Percentiles rank a stretch among this genome's conserved stretches.
Evolutionary conservation across 495 filamentous ascomycete genomes (phyloP).

Genomic region (Chaetomium fimeti): DNA sequence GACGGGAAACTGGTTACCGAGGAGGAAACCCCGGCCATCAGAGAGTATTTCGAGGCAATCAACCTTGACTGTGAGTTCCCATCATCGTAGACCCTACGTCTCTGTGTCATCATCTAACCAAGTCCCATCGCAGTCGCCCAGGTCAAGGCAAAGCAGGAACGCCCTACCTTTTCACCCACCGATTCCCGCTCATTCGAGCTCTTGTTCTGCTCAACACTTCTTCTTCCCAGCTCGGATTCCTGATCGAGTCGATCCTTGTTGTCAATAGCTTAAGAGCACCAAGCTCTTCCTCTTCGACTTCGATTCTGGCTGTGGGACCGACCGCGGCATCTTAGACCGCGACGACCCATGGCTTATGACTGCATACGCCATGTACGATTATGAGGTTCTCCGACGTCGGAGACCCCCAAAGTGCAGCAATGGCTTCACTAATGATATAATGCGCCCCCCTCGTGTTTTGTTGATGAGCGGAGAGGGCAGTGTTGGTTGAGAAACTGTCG

Average conservation of each 20-base stretch:
- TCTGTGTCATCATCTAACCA: neutral
- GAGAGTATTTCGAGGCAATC: slow-evolving; percentile 62
- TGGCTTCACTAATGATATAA: slow-evolving; percentile 19
- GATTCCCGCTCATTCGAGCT: slow-evolving; percentile 69
- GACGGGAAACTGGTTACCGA: slow-evolving; percentile 57
- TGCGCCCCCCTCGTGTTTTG: neutral
- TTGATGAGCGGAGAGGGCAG: neutral
- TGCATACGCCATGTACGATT: slow-evolving; percentile 17
- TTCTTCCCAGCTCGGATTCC: slow-evolving; percentile 44
- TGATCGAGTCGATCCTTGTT: neutral
- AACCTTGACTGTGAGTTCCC: slow-evolving; percentile 57
- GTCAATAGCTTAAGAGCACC: neutral
- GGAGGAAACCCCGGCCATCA: slow-evolving; percentile 52
- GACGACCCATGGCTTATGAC: slow-evolving; percentile 11
- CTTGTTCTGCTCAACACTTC: slow-evolving; percentile 60
- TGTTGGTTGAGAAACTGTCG: slow-evolving; percentile 7
- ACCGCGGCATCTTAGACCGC: neutral
- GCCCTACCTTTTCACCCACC: slow-evolving; percentile 57
- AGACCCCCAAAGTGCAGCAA: slow-evolving; percentile 5
- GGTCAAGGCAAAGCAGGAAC: slow-evolving; percentile 42
- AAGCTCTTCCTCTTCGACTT: neutral
- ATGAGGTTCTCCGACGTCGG: slow-evolving; percentile 5
- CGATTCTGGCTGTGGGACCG: neutral
- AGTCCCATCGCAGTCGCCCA: slow-evolving; percentile 31
- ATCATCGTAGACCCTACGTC: neutral